Evolutionary conservation across 352 stramenopile species (phyloP), one percentile per base, ranked within the genome.

Genomic region (Phytophthora citricola): DNA sequence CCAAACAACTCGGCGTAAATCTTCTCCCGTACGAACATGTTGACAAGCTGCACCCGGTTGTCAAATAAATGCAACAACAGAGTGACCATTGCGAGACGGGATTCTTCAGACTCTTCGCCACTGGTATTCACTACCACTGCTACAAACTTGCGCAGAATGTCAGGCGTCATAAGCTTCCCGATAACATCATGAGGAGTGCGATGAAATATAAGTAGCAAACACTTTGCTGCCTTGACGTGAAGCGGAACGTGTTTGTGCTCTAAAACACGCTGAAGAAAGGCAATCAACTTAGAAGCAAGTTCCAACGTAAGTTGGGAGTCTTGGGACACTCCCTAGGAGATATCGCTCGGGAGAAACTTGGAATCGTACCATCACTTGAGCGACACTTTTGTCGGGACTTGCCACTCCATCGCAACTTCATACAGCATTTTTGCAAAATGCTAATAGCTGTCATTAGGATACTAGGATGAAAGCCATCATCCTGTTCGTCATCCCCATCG

Each of bases 11-110:
- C 63, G 7, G 56, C 26, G 52, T 94, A 93, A 36, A 94, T 81
- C 17, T 73, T 73, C 20, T 91, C 62, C 20, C 74, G 63, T 22
- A 93, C 65, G 48, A 93, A 87, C 17, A 85, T 45, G 24, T 73
- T 75, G 7, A 95, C 71, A 31, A 94, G 41, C 43, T 78, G 65
- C 4, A 70, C 58, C 5, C 72, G 69, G 40, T 76, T 83, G 57
- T 92, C 85, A 49, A 95, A 83, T 32, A 95, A 69, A 61, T 91
- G 66, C 5, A 88, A 67, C 29, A 95, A 45, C 31, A 95, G 59
- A 17, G 81, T 73, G 4, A 87, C 78, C 54, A 89, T 81, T 14
- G 84, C 80, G 32, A 86, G 75, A 10, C 85, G 81, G 6, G 83
- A 89, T 31, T 92, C 84, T n/a, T 91, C 75, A 5, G 82, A 85